These are phyloP conservation scores for Phytophthora macrochlamydospora DNA, from an alignment of 352 stramenopile genomes.

Conservation along the genomic window DNA sequence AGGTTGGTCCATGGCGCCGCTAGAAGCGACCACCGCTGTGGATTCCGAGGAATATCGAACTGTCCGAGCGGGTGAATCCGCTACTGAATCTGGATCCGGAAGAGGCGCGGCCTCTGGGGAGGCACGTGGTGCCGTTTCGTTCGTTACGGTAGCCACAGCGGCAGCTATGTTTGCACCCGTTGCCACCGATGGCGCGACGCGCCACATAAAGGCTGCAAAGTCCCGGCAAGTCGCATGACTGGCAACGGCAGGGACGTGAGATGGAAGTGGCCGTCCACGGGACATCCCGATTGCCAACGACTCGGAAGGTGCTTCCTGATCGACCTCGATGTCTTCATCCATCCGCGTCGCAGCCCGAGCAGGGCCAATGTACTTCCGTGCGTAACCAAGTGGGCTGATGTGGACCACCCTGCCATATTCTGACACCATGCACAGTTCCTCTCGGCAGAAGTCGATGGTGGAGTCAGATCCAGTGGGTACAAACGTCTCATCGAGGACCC, in stretches of 20 bases:
- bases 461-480: neutral
- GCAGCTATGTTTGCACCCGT: too few species aligned
- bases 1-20: too few species aligned
- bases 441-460: neutral
- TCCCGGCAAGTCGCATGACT: neutral
- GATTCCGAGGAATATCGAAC: too few species aligned
- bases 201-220: neutral
- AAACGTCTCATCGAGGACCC: neutral
- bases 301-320: neutral
- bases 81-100: too few species aligned
- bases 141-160: too few species aligned
- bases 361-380: neutral
- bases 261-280: neutral
- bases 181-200: too few species aligned
- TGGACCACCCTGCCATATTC: neutral
- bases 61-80: too few species aligned
- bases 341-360: neutral
- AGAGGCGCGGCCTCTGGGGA: too few species aligned
- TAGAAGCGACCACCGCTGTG: too few species aligned
- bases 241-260: neutral
- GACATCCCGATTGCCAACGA: neutral
- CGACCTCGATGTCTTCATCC: neutral
- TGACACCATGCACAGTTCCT: neutral
- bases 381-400: neutral
- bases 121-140: too few species aligned